Evolutionary conservation across 2,329 filamentous ascomycete genomes (phyloP).

Genomic region (Verticillium dahliae): DNA sequence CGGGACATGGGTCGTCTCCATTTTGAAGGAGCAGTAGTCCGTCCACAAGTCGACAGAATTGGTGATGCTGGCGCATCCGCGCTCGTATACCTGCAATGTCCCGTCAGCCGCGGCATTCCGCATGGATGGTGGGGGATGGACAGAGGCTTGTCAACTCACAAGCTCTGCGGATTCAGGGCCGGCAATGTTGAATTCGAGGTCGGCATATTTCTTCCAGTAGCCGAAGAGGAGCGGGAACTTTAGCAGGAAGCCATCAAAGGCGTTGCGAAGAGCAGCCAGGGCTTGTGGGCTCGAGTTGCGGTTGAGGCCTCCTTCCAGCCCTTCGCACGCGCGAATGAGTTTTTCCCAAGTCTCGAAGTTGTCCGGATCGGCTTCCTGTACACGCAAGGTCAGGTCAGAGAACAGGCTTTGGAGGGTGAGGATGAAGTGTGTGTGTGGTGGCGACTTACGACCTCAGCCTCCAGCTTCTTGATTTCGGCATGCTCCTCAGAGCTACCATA

Average conservation of each 20-base stretch:
- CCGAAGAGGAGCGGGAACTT: slow-evolving; percentile 96
- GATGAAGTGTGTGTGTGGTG: not conserved
- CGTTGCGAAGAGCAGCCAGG: slow-evolving; percentile 76
- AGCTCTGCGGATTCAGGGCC: slow-evolving; percentile 96
- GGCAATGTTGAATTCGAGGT: slow-evolving; percentile 93
- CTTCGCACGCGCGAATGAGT: slow-evolving; percentile 74
- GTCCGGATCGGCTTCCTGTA: slow-evolving; percentile 65
- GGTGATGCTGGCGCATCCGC: slow-evolving; percentile 86
- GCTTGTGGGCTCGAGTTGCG: slow-evolving; percentile 94
- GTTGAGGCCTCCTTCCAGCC: slow-evolving; percentile 86
- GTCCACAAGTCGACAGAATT: slow-evolving; percentile 96
- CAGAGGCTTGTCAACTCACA: slow-evolving; percentile 44
- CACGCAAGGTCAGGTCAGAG: slow-evolving; percentile 13
- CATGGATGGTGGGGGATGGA: not conserved
- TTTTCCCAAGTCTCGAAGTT: slow-evolving; percentile 95
- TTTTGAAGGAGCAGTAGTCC: slow-evolving; percentile 96
- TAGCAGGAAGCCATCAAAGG: slow-evolving; percentile 86
- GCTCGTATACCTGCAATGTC: slow-evolving; percentile 72
- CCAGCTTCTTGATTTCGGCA: slow-evolving; percentile 72
- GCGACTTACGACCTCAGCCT: slow-evolving; percentile 65
- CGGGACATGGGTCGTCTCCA: slow-evolving; percentile 91
- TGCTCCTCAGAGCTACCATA: slow-evolving; percentile 77
- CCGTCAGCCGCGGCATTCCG: slow-evolving; percentile 15
- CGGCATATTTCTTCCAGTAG: slow-evolving; percentile 99
- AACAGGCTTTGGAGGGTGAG: not conserved